Base-by-base conservation (phyloP, 164 flowering plant species). In the Houttuynia cordata region DNA sequence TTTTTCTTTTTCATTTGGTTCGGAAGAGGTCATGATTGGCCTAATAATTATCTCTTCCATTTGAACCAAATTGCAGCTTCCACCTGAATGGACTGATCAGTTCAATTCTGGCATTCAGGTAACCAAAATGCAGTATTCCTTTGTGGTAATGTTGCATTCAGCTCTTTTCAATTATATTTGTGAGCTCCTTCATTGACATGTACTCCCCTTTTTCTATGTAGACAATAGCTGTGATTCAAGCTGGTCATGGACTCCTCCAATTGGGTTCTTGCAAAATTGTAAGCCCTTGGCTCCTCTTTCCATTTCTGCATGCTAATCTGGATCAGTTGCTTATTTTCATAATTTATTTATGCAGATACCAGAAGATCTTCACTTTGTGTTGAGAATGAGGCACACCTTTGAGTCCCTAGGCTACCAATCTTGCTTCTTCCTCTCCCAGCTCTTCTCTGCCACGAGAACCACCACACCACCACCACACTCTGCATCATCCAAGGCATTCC, bases 221-320 rank as follows among this genome's bases (percentile, higher is more conserved):
- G 99, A 93, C 99, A 18, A 86, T 91, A 63, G 99, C 99, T 73
- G 99, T 93, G 42, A 93, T 93, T 77, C 99, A 93, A 86, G 99
- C 99, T 74, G 97, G 97, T 12, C 96, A 93, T 80, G 99, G 99
- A 55, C 99, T 93, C 68, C 82, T 93, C 23, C 99, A 93, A 62
- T 72, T 93, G 66, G 99, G 97, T 53, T 93, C 99, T 40, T 88
- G 95, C 91, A 90, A 88, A 82, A 90, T 88, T 80, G 99, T 93
- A 71, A 85, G 97, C 78, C 65, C 22, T 45, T 24, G 10, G 3
- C 45, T 24, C 52, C 41, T 19, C 59, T 50, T 51, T 21, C 18
- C 3, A 58, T 24, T 62, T 55, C 41, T 25, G 19, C 2, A 54
- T 39, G 50, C 61, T 19, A n/a, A 21, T n/a, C 39, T 51, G 7